These are phyloP conservation scores for Carex parvula DNA, from an alignment of 176 grass and related monocot genomes.

Conservation along the genomic window DNA sequence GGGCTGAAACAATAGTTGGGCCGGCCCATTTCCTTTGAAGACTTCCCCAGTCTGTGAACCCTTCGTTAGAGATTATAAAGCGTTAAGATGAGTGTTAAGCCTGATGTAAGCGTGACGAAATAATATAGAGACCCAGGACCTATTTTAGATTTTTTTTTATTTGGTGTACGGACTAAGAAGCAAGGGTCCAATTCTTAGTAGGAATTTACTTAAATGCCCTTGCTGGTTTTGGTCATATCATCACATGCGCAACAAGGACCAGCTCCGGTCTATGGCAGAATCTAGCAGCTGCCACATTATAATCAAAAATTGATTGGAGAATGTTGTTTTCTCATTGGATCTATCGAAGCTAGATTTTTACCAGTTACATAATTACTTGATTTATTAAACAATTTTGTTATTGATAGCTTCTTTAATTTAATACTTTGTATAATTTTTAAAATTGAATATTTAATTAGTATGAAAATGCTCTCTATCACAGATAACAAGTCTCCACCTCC, in stretches of 20 bases:
- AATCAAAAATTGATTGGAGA: slow-evolving; percentile 15
- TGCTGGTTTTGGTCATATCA: neutral
- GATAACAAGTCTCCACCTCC: neutral
- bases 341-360: neutral
- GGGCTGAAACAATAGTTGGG: neutral
- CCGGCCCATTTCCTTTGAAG: neutral
- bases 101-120: slow-evolving; percentile 5
- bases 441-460: neutral
- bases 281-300: neutral
- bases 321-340: slow-evolving; percentile 6
- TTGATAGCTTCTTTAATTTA: neutral
- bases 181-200: neutral
- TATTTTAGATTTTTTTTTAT: neutral
- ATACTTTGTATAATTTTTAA: neutral
- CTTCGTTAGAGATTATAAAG: neutral
- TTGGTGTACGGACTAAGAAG: neutral
- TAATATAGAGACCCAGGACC: neutral
- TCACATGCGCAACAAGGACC: neutral
- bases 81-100: neutral
- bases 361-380: neutral
- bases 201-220: neutral
- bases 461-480: neutral
- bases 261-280: neutral
- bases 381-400: neutral
- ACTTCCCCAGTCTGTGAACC: neutral